Conservation (phyloP, 2,329 filamentous ascomycete genomes). For the Pseudocercospora crystallina region DNA sequence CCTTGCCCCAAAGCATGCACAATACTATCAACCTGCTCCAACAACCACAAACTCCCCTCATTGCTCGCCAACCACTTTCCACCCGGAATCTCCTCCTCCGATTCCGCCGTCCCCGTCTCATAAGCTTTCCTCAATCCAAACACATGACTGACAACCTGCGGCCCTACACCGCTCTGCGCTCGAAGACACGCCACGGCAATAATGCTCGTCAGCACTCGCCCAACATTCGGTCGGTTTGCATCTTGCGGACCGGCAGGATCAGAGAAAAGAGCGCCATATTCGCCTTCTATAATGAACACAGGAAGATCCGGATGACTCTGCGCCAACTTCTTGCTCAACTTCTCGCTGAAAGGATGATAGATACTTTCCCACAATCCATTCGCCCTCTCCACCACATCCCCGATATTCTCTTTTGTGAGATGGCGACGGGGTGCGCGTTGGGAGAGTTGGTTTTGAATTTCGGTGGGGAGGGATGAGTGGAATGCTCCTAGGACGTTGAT, state of each 20-base stretch:
- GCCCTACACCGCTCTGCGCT: constrained; percentile 77
- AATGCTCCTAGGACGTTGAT: constrained; percentile 81
- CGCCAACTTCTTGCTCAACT: constrained; percentile 69
- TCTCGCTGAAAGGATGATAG: constrained; percentile 71
- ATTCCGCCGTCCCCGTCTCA: constrained; percentile 61
- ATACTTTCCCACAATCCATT: constrained; percentile 71
- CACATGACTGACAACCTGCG: constrained; percentile 77
- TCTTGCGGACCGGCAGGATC: constrained; percentile 55
- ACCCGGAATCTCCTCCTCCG: constrained; percentile 57
- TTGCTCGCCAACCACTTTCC: constrained; percentile 64
- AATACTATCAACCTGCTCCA: constrained; percentile 62
- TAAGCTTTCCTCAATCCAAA: constrained; percentile 77
- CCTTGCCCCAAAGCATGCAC: constrained; percentile 52
- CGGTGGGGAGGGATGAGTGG: constrained; percentile 59
- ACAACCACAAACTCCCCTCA: constrained; percentile 64
- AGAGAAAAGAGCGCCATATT: constrained; percentile 72
- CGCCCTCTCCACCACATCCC: constrained; percentile 58
- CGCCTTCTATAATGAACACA: constrained; percentile 71
- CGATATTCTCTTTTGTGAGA: constrained; percentile 49
- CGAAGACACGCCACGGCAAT: constrained; percentile 73
- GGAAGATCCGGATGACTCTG: constrained; percentile 79
- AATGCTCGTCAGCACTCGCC: constrained; percentile 69
- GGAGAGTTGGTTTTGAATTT: constrained; percentile 53
- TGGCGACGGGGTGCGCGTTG: constrained; percentile 30
- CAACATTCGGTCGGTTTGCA: constrained; percentile 53